Percentiles rank a stretch among this genome's conserved stretches.
Conservation (phyloP, 1,284 basidiomycete species). For the Marasmius oreades region DNA sequence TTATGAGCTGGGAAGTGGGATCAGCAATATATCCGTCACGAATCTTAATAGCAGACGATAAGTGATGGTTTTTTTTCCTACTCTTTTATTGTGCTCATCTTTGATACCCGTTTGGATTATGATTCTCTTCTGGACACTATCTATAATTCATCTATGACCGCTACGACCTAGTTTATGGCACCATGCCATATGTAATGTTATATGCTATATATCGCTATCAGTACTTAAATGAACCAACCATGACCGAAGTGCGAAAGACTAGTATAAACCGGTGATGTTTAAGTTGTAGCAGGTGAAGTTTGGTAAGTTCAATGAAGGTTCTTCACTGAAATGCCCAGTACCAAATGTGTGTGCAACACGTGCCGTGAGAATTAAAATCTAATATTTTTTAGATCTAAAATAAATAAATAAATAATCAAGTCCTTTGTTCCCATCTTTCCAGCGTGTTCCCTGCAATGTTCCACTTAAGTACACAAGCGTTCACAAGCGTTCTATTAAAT, state of each 20-base stretch:
- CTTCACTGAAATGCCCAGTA: no score
- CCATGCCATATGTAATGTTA: not conserved
- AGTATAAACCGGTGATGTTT: no score
- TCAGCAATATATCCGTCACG: conserved; percentile 42
- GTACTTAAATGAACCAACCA: no score
- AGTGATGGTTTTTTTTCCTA: conserved; percentile 4
- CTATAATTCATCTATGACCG: not conserved
- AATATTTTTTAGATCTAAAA: no score
- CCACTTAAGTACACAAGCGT: not conserved
- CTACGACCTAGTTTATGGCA: not conserved
- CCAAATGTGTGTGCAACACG: no score
- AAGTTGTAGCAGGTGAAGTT: no score
- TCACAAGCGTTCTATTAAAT: not conserved
- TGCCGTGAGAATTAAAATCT: no score
- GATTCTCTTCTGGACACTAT: not conserved
- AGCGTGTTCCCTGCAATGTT: not conserved
- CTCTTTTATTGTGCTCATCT: not conserved
- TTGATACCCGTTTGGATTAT: not conserved
- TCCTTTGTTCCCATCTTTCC: no score
- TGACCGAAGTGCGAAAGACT: no score
- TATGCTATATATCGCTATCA: not conserved
- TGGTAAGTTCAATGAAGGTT: no score
- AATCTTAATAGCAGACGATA: conserved; percentile 31
- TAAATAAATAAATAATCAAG: no score
- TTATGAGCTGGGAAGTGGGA: conserved; percentile 36